Base-by-base conservation (phyloP, 1,284 basidiomycete genomes). In the Tetrapyrgos nigripes region DNA sequence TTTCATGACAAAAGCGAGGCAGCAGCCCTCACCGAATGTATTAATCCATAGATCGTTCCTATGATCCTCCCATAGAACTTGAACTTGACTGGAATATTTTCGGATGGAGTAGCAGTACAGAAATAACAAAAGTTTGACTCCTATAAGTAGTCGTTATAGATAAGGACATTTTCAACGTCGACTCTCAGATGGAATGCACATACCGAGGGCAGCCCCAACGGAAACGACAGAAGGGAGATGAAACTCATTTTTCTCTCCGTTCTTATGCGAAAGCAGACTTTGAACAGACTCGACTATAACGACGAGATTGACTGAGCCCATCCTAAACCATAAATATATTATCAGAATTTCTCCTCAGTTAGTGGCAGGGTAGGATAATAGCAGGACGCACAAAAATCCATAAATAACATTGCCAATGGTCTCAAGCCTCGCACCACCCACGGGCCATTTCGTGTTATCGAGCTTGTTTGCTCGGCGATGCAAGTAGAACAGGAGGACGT, bases 61-160 rank as follows among this genome's bases (percentile, higher is more conserved):
- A 67, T 97, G 96, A 70, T 98, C 96, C 72, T 97, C 93, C 92
- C 94, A 98, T 24, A 98, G 83, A 4, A 98, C 88, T 56, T 88
- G 86, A 2, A 98, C 95, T 72, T 98, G 96, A 65, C 91, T 94
- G 5, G 91, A 94, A 61, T 86, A 86, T 40, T 83, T 82, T 37
- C 93, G 86, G 53, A 97, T 82, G 2, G 91, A 84, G 65, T 79
- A 87, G 73, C 94, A 96, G 75, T 96, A 97, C 4, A 96, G 44
- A 76, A 97, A 98, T 43, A 99, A 83, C 0, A 87, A 33, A 40
- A 94, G 82, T 75, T 99, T 99, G 65, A 93, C 88, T 44, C 81
- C 92, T 94, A 66, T 40, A 11, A 14, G 26, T 19, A 48, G 28
- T 40, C 17, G 40, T 46, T 43, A 9, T 33, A 33, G 17, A n/a